phyloP scores from a whole-genome alignment of 352 stramenopile genomes.

The Pythium plurisporium region DNA sequence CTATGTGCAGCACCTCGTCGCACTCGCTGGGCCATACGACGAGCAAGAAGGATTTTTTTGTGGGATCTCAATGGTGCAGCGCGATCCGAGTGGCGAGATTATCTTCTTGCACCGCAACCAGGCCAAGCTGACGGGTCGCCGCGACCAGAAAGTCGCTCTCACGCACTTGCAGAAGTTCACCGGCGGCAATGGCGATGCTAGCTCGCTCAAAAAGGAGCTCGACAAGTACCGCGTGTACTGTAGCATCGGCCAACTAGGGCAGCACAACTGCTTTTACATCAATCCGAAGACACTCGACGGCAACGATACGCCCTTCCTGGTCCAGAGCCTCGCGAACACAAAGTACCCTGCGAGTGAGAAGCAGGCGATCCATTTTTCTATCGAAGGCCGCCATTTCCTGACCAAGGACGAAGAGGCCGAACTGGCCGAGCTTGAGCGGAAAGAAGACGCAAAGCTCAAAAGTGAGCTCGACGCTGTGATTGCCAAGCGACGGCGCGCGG shows the following conservation, averaged over 20 bases:
- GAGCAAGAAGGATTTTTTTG: conserved; percentile 57
- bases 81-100: conserved; percentile 60
- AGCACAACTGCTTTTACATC: conserved; percentile 65
- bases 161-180: conserved; percentile 78
- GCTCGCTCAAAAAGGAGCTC: conserved; percentile 43
- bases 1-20: conserved; percentile 54
- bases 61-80: conserved; percentile 78
- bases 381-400: conserved; percentile 59
- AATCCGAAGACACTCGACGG: conserved; percentile 39
- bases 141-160: conserved; percentile 53
- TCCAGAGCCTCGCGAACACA: conserved; percentile 54
- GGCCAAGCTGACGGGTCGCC: conserved; percentile 60
- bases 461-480: conserved; percentile 9
- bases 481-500: conserved; percentile 5
- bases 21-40: conserved; percentile 51
- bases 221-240: conserved; percentile 73
- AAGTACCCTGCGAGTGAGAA: conserved; percentile 54
- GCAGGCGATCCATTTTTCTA: conserved; percentile 75
- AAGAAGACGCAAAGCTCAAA: conserved; percentile 29
- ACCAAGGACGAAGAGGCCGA: conserved; percentile 53
- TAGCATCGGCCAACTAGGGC: conserved; percentile 50
- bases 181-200: conserved; percentile 51
- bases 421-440: conserved; percentile 43
- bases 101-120: conserved; percentile 83
- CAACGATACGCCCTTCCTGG: conserved; percentile 39